A percentile compares a stretch with the other conserved stretches of the same genome.
phyloP scores from a whole-genome alignment of 495 filamentous ascomycete species.

The Podospora sp. region DNA sequence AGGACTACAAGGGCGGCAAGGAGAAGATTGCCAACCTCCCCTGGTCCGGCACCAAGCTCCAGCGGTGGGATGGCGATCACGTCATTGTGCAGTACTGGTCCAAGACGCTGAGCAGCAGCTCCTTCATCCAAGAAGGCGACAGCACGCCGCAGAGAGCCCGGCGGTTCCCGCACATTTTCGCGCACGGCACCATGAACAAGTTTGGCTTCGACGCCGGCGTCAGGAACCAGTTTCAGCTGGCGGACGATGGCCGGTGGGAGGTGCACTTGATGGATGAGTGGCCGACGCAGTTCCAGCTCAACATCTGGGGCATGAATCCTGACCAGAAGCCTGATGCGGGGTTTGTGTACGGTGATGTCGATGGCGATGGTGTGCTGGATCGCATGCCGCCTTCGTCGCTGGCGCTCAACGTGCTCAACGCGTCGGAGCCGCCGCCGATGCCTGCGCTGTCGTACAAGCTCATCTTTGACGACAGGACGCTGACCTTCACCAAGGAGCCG shows the following conservation, averaged over 20 bases:
- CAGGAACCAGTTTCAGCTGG: constrained; percentile 52
- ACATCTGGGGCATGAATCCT: constrained; percentile 61
- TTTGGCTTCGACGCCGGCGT: constrained; percentile 68
- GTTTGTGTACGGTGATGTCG: constrained; percentile 61
- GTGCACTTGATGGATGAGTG: constrained; percentile 64
- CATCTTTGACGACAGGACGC: constrained; percentile 58
- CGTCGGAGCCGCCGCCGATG: constrained; percentile 55
- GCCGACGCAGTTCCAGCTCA: constrained; percentile 58
- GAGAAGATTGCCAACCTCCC: constrained; percentile 49
- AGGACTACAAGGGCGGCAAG: constrained; percentile 53
- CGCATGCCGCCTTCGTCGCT: constrained; percentile 62
- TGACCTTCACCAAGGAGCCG: constrained; percentile 54
- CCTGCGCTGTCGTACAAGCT: constrained; percentile 61
- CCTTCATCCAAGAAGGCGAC: constrained; percentile 65
- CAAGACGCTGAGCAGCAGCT: constrained; percentile 62
- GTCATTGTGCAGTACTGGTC: constrained; percentile 69
- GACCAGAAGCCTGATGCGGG: constrained; percentile 62
- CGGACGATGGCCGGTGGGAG: constrained; percentile 57
- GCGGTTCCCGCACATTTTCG: constrained; percentile 67
- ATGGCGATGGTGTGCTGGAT: constrained; percentile 61
- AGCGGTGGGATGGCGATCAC: constrained; percentile 68
- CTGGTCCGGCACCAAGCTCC: constrained; percentile 64
- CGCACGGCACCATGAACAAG: constrained; percentile 66
- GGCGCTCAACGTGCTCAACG: constrained; percentile 56
- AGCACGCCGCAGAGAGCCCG: constrained; percentile 43